Evolutionary conservation across 2,329 filamentous ascomycete genomes (phyloP).

Genomic region (Mariannaea sp.): DNA sequence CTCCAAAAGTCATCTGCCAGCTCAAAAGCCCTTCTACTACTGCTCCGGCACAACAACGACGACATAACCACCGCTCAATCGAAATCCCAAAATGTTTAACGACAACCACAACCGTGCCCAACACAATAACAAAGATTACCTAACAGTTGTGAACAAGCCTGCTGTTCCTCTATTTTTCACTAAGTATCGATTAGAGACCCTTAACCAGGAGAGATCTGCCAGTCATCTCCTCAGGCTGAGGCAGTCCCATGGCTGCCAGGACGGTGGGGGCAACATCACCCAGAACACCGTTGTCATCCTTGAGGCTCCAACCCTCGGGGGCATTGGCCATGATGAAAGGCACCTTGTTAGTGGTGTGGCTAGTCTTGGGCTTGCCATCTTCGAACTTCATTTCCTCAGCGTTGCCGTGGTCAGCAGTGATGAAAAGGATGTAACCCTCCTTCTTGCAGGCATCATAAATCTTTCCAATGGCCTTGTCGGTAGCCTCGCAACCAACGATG

Average conservation of each 20-base stretch:
- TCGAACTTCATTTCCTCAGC: slow-evolving; percentile 99
- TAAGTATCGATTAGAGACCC: slow-evolving; percentile 52
- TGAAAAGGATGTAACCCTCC: slow-evolving; percentile 89
- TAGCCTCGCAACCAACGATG: slow-evolving; percentile 80
- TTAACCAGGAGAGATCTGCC: slow-evolving; percentile 83
- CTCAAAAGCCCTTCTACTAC: slow-evolving; percentile 3
- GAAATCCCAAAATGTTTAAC: slow-evolving; percentile 3
- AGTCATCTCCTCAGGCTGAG: slow-evolving; percentile 91
- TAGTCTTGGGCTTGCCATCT: slow-evolving; percentile 96
- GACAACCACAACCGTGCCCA: slow-evolving; percentile 19
- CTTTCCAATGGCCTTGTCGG: slow-evolving; percentile 90
- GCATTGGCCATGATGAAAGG: slow-evolving; percentile 98
- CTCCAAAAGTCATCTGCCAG: slow-evolving; percentile 29
- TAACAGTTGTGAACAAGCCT: neutral
- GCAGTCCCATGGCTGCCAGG: slow-evolving; percentile 86
- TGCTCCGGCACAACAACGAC: slow-evolving; percentile 8
- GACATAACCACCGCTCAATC: slow-evolving; percentile 11
- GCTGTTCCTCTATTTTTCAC: slow-evolving; percentile 26
- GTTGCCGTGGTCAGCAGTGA: slow-evolving; percentile 96
- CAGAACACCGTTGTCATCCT: slow-evolving; percentile 85
- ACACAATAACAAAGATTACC: slow-evolving; percentile 6
- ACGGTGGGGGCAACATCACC: slow-evolving; percentile 97
- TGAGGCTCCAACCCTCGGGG: slow-evolving; percentile 83
- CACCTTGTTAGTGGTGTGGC: slow-evolving; percentile 96
- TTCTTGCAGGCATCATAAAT: slow-evolving; percentile 95